Evolutionary conservation across 192 early-diverging fungal species (phyloP).

Genomic region (Kickxella alabastrina): DNA sequence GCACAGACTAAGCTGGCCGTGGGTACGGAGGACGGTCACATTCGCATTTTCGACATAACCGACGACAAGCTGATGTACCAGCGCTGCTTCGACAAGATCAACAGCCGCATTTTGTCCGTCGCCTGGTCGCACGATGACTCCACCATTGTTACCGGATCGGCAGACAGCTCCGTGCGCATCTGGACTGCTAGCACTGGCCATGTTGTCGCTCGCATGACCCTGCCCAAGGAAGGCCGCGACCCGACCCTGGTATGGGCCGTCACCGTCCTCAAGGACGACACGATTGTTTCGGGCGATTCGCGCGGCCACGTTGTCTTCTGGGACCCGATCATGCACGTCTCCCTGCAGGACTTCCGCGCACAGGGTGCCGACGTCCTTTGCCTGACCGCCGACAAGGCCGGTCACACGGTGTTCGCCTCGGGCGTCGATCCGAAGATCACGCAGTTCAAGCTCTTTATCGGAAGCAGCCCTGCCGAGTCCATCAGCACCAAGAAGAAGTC

Average conservation of each 20-base stretch:
- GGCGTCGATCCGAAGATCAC: constrained; percentile 89
- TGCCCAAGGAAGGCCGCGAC: constrained; percentile 64
- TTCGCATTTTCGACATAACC: constrained; percentile 82
- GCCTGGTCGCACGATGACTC: constrained; percentile 75
- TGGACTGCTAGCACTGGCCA: constrained; percentile 60
- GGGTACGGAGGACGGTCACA: constrained; percentile 90
- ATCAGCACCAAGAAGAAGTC: constrained; percentile 1
- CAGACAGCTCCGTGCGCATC: constrained; percentile 73
- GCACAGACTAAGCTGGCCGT: constrained; percentile 74
- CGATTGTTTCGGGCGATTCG: constrained; percentile 87
- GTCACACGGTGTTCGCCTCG: constrained; percentile 74
- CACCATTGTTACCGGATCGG: constrained; percentile 75
- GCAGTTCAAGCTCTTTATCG: constrained; percentile 55
- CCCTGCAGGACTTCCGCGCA: constrained; percentile 65
- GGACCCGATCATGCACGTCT: constrained; percentile 65
- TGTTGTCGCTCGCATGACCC: constrained; percentile 66
- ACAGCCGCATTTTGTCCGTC: constrained; percentile 75
- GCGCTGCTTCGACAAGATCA: constrained; percentile 61
- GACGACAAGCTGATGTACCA: constrained; percentile 65
- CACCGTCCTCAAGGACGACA: constrained; percentile 59
- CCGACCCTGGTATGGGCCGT: constrained; percentile 91
- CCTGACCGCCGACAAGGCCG: constrained; percentile 60
- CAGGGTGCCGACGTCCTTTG: constrained; percentile 89
- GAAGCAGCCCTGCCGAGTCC: constrained; percentile 16
- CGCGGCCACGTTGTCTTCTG: constrained; percentile 88